phyloP scores from a whole-genome alignment of 352 stramenopile species.

The Phytophthora pini region DNA sequence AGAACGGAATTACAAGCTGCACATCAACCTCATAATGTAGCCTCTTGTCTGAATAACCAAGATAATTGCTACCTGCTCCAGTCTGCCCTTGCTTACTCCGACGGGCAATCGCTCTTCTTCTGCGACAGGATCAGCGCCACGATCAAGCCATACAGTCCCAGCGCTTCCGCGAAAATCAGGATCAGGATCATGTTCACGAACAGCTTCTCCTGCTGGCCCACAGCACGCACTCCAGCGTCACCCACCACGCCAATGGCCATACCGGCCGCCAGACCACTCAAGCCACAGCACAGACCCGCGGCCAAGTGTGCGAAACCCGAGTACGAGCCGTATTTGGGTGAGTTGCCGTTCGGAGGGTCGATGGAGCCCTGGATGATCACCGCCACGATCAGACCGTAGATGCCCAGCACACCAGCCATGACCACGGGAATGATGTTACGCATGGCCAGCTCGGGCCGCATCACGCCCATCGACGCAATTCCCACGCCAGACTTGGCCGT shows the following conservation, averaged over 20 bases:
- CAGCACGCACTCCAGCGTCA: conserved; percentile 95
- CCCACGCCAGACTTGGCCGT: conserved; percentile 98
- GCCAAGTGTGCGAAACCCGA: conserved; percentile 95
- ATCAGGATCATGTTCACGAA: conserved; percentile 99
- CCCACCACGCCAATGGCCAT: conserved; percentile 97
- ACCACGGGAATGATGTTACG: conserved; percentile 99
- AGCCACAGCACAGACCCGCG: conserved; percentile 94
- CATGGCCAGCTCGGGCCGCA: conserved; percentile 97
- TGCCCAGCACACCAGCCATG: conserved; percentile 98
- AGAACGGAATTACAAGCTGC: no score
- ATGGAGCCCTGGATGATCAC: conserved; percentile 96
- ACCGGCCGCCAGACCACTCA: conserved; percentile 93
- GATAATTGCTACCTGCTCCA: no score
- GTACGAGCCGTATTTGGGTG: conserved; percentile 92
- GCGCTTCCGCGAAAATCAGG: conserved; percentile 98
- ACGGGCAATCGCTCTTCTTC: conserved; percentile 69
- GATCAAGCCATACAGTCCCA: conserved; percentile 97
- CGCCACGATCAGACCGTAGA: conserved; percentile 96
- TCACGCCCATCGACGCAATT: conserved; percentile 95
- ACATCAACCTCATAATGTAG: no score
- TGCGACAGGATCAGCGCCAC: conserved; percentile 93
- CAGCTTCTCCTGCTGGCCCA: conserved; percentile 98
- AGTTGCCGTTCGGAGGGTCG: conserved; percentile 66
- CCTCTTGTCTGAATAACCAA: no score
- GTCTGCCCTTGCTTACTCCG: conserved; percentile 28